phyloP scores from a whole-genome alignment of 78 protist species.

The Guillardia theta region DNA sequence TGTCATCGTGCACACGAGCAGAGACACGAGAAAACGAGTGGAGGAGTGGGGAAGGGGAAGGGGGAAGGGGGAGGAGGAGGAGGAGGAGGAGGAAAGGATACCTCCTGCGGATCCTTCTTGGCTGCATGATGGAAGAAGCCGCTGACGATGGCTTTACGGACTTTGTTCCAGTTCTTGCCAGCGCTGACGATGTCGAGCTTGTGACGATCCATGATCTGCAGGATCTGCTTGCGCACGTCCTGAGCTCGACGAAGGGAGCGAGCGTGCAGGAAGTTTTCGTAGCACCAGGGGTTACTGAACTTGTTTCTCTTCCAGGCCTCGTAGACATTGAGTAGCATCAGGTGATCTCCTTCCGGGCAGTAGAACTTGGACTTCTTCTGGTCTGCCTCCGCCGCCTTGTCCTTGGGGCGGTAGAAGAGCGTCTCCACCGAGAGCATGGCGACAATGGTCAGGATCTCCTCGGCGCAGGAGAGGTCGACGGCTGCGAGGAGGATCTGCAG shows the following conservation, averaged over 20 bases:
- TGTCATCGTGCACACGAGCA: not conserved
- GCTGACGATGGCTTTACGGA: constrained; percentile 74
- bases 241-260: constrained; percentile 90
- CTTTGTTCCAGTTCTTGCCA: constrained; percentile 69
- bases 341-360: constrained; percentile 94
- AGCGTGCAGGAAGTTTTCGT: constrained; percentile 94
- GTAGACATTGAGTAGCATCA: constrained; percentile 93
- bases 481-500: constrained; percentile 65
- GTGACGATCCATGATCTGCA: constrained; percentile 90
- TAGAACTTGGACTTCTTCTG: constrained; percentile 86
- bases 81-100: not conserved
- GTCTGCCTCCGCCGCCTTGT: constrained; percentile 96
- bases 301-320: constrained; percentile 89
- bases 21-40: not conserved
- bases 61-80: not conserved
- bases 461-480: constrained; percentile 92
- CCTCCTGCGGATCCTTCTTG: constrained; percentile 87
- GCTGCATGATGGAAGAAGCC: constrained; percentile 97
- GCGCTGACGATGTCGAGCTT: constrained; percentile 72
- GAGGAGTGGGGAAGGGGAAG: not conserved
- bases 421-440: constrained; percentile 92
- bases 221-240: constrained; percentile 95
- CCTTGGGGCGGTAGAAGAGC: constrained; percentile 90
- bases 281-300: constrained; percentile 66
- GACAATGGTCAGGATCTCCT: constrained; percentile 93